A percentile compares a stretch with the other conserved stretches of the same genome.
Evolutionary conservation across 176 grass and related monocot genomes (phyloP).

Genomic region (Lolium perenne): DNA sequence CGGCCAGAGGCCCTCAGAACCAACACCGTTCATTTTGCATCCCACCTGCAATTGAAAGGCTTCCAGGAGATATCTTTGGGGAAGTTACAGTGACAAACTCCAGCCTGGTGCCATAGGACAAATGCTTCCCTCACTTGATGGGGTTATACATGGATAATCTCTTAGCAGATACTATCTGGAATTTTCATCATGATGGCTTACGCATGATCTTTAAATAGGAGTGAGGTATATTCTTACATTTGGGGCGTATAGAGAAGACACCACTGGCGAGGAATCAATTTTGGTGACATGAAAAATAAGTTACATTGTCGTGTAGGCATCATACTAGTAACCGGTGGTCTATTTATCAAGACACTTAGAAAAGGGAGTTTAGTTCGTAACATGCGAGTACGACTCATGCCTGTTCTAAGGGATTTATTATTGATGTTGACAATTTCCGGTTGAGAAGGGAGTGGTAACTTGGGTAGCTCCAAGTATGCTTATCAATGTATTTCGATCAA

Average conservation of each 20-base stretch:
- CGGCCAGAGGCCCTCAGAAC: no score
- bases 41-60: conserved; percentile 77
- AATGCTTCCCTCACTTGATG: conserved; percentile 69
- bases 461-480: no score
- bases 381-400: neutral
- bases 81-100: conserved; percentile 94
- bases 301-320: neutral
- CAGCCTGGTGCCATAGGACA: conserved; percentile 58
- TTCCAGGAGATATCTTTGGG: conserved; percentile 81
- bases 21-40: conserved; percentile 43
- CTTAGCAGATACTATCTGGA: conserved; percentile 83
- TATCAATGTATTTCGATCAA: no score
- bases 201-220: conserved; percentile 73
- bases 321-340: neutral
- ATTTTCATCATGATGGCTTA: conserved; percentile 66
- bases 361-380: neutral
- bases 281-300: conserved; percentile 40
- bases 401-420: no score
- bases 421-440: no score
- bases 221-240: neutral
- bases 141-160: conserved; percentile 88
- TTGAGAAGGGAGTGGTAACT: no score
- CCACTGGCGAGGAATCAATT: conserved; percentile 29
- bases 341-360: conserved; percentile 11
- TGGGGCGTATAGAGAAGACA: conserved; percentile 42